These are phyloP conservation scores for Psilocybe cyanescens DNA, from an alignment of 768 basidiomycete genomes.

Conservation along the genomic window DNA sequence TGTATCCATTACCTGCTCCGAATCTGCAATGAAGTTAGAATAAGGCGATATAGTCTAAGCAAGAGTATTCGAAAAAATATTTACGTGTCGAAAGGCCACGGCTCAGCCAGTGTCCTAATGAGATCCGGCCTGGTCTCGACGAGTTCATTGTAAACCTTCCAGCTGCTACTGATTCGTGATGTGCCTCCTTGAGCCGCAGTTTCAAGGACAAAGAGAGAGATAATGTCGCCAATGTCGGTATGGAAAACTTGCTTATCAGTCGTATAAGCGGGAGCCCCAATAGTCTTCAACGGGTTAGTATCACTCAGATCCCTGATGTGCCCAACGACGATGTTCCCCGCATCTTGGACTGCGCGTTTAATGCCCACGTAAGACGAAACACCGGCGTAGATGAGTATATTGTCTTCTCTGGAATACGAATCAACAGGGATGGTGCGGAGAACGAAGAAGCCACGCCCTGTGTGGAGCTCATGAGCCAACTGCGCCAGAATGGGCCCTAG, in stretches of 20 bases:
- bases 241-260: slow-evolving; percentile 56
- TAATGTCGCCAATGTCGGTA: slow-evolving; percentile 46
- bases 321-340: slow-evolving; percentile 38
- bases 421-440: slow-evolving; percentile 47
- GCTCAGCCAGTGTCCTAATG: slow-evolving; percentile 42
- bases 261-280: slow-evolving; percentile 47
- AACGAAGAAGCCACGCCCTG: slow-evolving; percentile 51
- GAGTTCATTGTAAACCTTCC: slow-evolving; percentile 50
- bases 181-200: slow-evolving; percentile 46
- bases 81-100: slow-evolving; percentile 45
- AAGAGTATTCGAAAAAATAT: background rate
- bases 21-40: slow-evolving; percentile 29
- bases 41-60: too few species aligned
- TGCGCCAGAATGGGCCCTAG: slow-evolving; percentile 35
- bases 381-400: slow-evolving; percentile 47
- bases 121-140: slow-evolving; percentile 51
- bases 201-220: slow-evolving; percentile 45
- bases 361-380: slow-evolving; percentile 24
- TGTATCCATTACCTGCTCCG: slow-evolving; percentile 38
- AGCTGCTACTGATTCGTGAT: slow-evolving; percentile 47
- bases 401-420: slow-evolving; percentile 41
- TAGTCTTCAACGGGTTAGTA: slow-evolving; percentile 37
- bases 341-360: slow-evolving; percentile 22
- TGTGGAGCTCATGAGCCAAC: slow-evolving; percentile 42
- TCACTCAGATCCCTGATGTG: slow-evolving; percentile 49